Conservation (phyloP, 495 filamentous ascomycete genomes). For the Endocarpon pusillum region DNA sequence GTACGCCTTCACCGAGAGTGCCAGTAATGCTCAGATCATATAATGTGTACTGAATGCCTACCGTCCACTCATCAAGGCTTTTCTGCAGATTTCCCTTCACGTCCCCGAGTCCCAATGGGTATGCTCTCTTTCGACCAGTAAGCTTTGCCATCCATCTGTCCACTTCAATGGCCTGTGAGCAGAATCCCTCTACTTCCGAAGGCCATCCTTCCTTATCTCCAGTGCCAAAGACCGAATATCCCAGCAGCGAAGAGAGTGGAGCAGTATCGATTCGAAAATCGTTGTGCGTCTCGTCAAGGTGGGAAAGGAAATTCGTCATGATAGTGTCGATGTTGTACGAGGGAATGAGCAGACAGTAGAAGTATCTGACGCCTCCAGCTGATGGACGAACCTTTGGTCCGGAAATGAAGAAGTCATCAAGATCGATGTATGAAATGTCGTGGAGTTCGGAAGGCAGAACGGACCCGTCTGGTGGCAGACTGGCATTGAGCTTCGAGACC, state of each 20-base stretch:
- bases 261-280: slow-evolving; percentile 92
- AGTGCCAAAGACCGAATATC: slow-evolving; percentile 87
- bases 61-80: slow-evolving; percentile 57
- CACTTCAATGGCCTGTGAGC: slow-evolving; percentile 70
- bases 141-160: slow-evolving; percentile 94
- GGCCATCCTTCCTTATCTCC: slow-evolving; percentile 87
- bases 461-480: slow-evolving; percentile 18
- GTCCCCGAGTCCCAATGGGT: slow-evolving; percentile 76
- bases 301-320: slow-evolving; percentile 61
- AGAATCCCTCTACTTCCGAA: slow-evolving; percentile 76
- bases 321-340: slow-evolving; percentile 87
- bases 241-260: slow-evolving; percentile 54
- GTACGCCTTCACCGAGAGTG: slow-evolving; percentile 59
- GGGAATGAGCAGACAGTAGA: slow-evolving; percentile 72
- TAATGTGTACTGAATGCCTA: slow-evolving; percentile 56
- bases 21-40: slow-evolving; percentile 42
- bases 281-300: slow-evolving; percentile 79
- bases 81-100: slow-evolving; percentile 50
- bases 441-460: slow-evolving; percentile 46
- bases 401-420: slow-evolving; percentile 76
- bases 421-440: slow-evolving; percentile 71
- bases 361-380: slow-evolving; percentile 35
- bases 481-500: slow-evolving; percentile 29
- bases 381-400: slow-evolving; percentile 33
- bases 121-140: slow-evolving; percentile 62